phyloP scores from a whole-genome alignment of 345 rosid species.

The Zanthoxylum bungeanum region DNA sequence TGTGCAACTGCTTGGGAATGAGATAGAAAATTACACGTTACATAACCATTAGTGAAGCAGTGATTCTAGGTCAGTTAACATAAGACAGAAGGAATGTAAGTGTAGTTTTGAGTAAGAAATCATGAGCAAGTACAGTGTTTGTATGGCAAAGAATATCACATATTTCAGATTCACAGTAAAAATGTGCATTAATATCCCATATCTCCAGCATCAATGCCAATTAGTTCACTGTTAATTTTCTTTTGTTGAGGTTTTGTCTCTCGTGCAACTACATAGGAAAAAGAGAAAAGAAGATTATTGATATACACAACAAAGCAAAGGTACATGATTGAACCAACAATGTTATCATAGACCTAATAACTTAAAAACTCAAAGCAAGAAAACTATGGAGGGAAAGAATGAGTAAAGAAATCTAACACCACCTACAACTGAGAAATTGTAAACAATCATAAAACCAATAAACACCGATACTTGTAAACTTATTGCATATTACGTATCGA shows the following conservation, averaged over 20 bases:
- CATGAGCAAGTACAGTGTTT: slow-evolving; percentile 3
- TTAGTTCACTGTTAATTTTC: slow-evolving; percentile 9
- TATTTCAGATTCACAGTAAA: background rate
- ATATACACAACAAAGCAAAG: background rate
- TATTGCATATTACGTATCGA: no score
- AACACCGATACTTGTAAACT: no score
- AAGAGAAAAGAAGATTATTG: background rate
- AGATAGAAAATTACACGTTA: background rate
- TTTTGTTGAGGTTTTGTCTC: background rate
- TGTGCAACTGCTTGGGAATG: slow-evolving; percentile 10
- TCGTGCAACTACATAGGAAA: slow-evolving; percentile 21
- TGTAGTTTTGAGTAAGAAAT: background rate
- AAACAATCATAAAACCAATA: background rate
- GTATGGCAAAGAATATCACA: slow-evolving; percentile 1
- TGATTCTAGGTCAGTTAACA: background rate
- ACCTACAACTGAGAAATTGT: background rate
- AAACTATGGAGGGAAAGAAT: background rate
- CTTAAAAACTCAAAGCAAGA: background rate
- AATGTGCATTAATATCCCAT: background rate
- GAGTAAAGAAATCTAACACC: background rate
- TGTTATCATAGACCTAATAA: background rate
- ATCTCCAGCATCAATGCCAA: slow-evolving; percentile 22
- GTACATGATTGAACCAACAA: background rate
- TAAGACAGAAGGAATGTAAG: background rate
- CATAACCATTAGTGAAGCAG: background rate